These are phyloP conservation scores for Dactylonectria macrodidyma DNA, from an alignment of 2,329 filamentous ascomycete species.

Conservation along the genomic window DNA sequence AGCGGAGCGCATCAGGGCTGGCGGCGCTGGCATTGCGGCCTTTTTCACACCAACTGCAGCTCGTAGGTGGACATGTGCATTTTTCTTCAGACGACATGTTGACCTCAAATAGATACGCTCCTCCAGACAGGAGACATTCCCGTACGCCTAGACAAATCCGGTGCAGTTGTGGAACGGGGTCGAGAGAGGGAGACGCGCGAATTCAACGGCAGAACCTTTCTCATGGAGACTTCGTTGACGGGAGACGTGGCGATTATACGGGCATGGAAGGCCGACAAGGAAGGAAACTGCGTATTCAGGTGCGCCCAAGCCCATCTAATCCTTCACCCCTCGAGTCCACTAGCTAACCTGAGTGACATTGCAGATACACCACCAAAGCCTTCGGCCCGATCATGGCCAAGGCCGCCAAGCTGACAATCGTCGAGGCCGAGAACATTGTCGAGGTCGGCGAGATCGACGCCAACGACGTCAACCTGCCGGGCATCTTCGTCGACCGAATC, in stretches of 20 bases:
- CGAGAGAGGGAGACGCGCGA: conserved; percentile 78
- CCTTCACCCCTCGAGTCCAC: fast-evolving
- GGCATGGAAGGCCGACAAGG: conserved; percentile 82
- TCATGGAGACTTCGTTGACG: conserved; percentile 83
- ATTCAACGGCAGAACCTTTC: conserved; percentile 80
- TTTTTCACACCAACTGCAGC: conserved; percentile 86
- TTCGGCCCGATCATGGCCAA: conserved; percentile 87
- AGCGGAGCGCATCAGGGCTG: conserved; percentile 80
- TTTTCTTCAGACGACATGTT: conserved; percentile 1
- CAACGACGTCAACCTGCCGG: conserved; percentile 82
- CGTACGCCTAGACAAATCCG: conserved; percentile 70
- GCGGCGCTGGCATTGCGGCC: conserved; percentile 82
- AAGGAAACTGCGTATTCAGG: conserved; percentile 86
- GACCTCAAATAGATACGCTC: conserved; percentile 66
- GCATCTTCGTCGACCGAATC: conserved; percentile 87
- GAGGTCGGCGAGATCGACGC: conserved; percentile 80
- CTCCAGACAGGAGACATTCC: conserved; percentile 80
- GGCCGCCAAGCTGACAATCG: conserved; percentile 82
- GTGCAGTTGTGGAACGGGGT: conserved; percentile 75
- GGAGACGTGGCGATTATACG: conserved; percentile 85
- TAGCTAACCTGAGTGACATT: not conserved
- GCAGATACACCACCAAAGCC: conserved; percentile 79
- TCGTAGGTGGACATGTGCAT: conserved; percentile 58
- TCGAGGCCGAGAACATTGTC: conserved; percentile 89
- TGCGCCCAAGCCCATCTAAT: conserved; percentile 50